Base-by-base conservation (phyloP, 371 early-diverging fungal species). In the Zychaea mexicana region DNA sequence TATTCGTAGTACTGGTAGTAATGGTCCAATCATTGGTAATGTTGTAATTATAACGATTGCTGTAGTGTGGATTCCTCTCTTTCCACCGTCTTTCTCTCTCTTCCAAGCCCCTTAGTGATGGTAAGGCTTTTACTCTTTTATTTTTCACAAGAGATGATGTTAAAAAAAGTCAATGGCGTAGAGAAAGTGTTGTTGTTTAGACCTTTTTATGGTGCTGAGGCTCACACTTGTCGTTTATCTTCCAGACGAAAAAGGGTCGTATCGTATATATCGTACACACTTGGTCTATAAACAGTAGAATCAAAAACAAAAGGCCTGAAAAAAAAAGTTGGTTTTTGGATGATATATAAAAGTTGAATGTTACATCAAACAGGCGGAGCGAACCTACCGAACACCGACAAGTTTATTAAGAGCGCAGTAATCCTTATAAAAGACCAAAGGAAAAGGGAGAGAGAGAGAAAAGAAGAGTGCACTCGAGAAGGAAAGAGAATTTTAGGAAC, bases 231-330 rank as follows among this genome's bases (percentile, higher is more conserved):
- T 33, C 12, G 33, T 5, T 33, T 33, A 33, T 33, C 12, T 33
- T 42, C 7, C 42, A 12, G 42, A 42, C 42, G 42, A 42, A 42
- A 42, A 9, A 49, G 2, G 49, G 26, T 49, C 6, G 46, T 46
- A 1, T 22, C 7, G n/a, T 49, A 49, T 5, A 9, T 12, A 42
- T 42, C 42, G 42, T 15, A 42, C 15, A 42, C 15, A 42, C 42
- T 3, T 12, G n/a, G 49, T 49, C 49, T 49, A 49, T 49, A 49
- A 49, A 49, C 22, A 49, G 49, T 57, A 57, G 49, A 47, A 30
- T 13, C 15, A 28, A 55, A 63, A 46, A 64, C 57, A 45, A 21
- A 21, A 13, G n/a, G 17, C 10, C 42, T 42, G 13, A 32, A 52
- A 31, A 57, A 64, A 52, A 57, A 26, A 58, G n/a, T 12, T 42